Conservation (phyloP, 768 basidiomycete genomes). For the Royoungia palumana region DNA sequence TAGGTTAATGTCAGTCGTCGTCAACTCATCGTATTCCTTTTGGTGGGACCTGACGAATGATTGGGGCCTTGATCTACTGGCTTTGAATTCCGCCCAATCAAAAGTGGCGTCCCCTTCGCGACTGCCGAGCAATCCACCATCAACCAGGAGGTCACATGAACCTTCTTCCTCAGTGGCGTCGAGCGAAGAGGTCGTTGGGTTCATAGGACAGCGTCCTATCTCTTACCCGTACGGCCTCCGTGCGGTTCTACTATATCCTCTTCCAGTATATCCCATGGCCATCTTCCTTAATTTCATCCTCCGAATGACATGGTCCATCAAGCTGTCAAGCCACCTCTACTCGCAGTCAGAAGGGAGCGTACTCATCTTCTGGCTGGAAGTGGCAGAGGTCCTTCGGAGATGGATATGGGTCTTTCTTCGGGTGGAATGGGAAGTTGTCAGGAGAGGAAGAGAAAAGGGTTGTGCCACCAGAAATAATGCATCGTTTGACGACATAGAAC, state of each 20-base stretch:
- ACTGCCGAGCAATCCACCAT: conserved; percentile 32
- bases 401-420: conserved; percentile 99
- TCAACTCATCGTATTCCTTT: conserved; percentile 94
- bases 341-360: conserved; percentile 71
- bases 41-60: conserved; percentile 99
- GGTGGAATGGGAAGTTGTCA: conserved; percentile 94
- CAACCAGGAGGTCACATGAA: conserved; percentile 17
- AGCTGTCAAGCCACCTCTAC: conserved; percentile 84
- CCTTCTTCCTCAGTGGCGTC: neutral
- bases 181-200: conserved; percentile 17
- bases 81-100: conserved; percentile 29
- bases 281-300: conserved; percentile 82
- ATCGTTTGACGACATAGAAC: conserved; percentile 12
- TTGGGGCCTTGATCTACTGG: conserved; percentile 87
- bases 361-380: conserved; percentile 86
- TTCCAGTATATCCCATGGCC: conserved; percentile 79
- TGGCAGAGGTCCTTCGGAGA: conserved; percentile 81
- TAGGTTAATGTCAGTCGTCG: conserved; percentile 78
- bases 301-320: conserved; percentile 92
- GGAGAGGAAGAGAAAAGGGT: conserved; percentile 35
- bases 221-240: conserved; percentile 73
- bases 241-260: conserved; percentile 68
- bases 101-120: conserved; percentile 38
- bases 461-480: conserved; percentile 1
- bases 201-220: conserved; percentile 9